Conservation (phyloP, 805 yeast genomes). For the Metschnikowia gruessii region DNA sequence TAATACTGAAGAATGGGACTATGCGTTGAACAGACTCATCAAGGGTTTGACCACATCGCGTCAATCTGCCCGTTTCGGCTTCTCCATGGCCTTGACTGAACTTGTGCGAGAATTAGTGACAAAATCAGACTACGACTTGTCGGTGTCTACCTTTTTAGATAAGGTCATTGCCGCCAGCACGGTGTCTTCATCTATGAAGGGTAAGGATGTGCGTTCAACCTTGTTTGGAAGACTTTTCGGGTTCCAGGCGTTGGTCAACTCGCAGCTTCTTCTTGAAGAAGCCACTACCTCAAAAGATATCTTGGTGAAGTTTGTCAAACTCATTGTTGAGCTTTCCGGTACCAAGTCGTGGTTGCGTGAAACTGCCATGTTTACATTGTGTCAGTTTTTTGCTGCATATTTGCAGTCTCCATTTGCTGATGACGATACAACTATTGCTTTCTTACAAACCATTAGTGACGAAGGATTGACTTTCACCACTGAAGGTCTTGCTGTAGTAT, state of each 20-base stretch:
- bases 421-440: conserved; percentile 22
- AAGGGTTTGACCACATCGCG: conserved; percentile 80
- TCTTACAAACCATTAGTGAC: conserved; percentile 48
- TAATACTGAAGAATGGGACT: conserved; percentile 64
- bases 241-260: conserved; percentile 63
- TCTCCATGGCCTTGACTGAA: conserved; percentile 83
- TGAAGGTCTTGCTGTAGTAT: conserved; percentile 76
- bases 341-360: conserved; percentile 85
- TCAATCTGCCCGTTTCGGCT: conserved; percentile 83
- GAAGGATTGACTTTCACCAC: conserved; percentile 59
- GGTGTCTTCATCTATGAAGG: conserved; percentile 49
- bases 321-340: conserved; percentile 55
- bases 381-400: conserved; percentile 40
- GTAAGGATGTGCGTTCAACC: conserved; percentile 77
- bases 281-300: conserved; percentile 17
- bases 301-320: conserved; percentile 44
- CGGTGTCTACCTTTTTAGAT: conserved; percentile 33
- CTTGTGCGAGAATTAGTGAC: conserved; percentile 39
- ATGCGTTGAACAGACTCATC: conserved; percentile 73
- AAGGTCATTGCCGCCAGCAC: conserved; percentile 39
- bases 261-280: conserved; percentile 30
- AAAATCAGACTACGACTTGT: conserved; percentile 30
- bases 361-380: conserved; percentile 69
- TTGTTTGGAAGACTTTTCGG: conserved; percentile 86
- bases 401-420: conserved; percentile 12